A percentile compares a stretch with the other conserved stretches of the same genome.
Conservation (phyloP, 2,329 filamentous ascomycete genomes). For the Calycina marina region DNA sequence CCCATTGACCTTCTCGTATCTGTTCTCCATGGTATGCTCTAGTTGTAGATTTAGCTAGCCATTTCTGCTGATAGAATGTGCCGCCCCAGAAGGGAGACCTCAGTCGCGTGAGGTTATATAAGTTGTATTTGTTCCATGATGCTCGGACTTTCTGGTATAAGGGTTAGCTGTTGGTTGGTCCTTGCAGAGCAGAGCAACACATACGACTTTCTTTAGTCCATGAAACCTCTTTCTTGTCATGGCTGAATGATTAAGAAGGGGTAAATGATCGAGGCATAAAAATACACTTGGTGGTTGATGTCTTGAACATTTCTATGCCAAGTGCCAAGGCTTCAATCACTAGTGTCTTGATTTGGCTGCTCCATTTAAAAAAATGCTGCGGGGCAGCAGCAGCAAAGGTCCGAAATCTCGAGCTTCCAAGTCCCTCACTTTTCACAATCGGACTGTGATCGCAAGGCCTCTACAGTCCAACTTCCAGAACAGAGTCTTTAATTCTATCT, state of each 20-base stretch:
- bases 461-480: too few species aligned
- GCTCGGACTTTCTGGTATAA: conserved; percentile 67
- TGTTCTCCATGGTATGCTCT: conserved; percentile 92
- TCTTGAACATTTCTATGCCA: too few species aligned
- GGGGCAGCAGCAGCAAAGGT: too few species aligned
- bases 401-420: too few species aligned
- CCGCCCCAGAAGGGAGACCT: conserved; percentile 28
- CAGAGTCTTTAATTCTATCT: too few species aligned
- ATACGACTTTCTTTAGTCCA: conserved; percentile 49
- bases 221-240: conserved; percentile 47
- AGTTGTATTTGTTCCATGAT: conserved; percentile 95
- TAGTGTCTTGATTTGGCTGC: too few species aligned
- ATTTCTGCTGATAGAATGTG: conserved; percentile 99
- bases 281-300: too few species aligned
- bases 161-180: conserved; percentile 3
- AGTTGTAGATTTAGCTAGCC: conserved; percentile 70
- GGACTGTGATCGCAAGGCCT: too few species aligned
- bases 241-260: not conserved
- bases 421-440: too few species aligned
- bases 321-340: too few species aligned
- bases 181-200: conserved; percentile 17
- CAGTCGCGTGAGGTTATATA: conserved; percentile 67
- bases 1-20: conserved; percentile 84
- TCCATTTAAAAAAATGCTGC: too few species aligned
- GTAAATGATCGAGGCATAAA: too few species aligned